Evolutionary conservation across 352 stramenopile species (phyloP), one percentile per base, ranked within the genome.

Genomic region (Globisporangium nagaii): DNA sequence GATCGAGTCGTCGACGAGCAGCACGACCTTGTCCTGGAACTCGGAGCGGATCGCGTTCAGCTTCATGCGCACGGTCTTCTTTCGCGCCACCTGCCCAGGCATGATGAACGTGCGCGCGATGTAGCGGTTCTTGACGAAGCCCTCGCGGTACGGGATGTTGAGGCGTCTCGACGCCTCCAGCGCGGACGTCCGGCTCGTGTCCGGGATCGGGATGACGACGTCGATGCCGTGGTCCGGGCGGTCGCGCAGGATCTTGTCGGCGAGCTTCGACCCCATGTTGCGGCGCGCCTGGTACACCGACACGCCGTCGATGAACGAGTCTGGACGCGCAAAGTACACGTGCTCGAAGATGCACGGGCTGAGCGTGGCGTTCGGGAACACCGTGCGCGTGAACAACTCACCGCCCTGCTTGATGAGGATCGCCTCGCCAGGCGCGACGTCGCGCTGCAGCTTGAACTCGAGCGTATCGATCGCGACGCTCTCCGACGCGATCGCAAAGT

Each of bases 301-400:
- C 17, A 99, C 93, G 37, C 96, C 96, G 70, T 99, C 96, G 70
- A 99, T 98, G 63, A 99, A 97, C 43, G 93, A 98, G 76, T 99
- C 97, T 8, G 97, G 97, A 36, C 97, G 89, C 2, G 97, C 95
- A 80, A 99, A 99, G 78, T 99, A 99, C 35, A 99, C 97, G 74
- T 99, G 98, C 81, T 99, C 97, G 68, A 99, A 99, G 62, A 99
- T 98, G 71, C 97, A 99, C n/a, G 97, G 96, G 10, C 74, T 84
- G 13, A 97, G 80, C 52, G 69, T 76, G 11, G 77, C 65, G 36
- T 75, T 52, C 11, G 74, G 62, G 36, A 82, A 68, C 70, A 95
- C 98, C 50, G 90, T 73, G 50, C 91, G 86, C 11, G 81, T 89
- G 48, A 89, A 82, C 30, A 98, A 87, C 39, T 82, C 60, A 24